Percentiles rank a stretch among this genome's conserved stretches.
These are phyloP conservation scores for Neofusicoccum laricinum DNA, from an alignment of 2,329 filamentous ascomycete species.

Conservation along the genomic window DNA sequence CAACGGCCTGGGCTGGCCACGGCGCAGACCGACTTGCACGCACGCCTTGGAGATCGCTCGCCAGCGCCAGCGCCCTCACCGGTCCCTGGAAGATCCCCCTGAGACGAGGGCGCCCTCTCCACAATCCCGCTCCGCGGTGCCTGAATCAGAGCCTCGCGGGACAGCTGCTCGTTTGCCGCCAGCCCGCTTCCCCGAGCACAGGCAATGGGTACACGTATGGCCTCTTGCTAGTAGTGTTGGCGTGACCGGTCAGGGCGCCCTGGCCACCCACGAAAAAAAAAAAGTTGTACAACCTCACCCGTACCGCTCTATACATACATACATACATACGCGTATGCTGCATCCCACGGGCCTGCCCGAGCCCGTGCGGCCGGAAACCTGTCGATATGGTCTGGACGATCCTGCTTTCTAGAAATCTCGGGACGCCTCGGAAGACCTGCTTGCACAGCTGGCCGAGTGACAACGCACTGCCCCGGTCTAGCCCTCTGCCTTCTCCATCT, in stretches of 20 bases:
- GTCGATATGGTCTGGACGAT: not conserved
- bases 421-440: not conserved
- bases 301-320: not conserved
- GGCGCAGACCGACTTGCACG: not conserved
- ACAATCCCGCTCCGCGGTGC: slow-evolving; percentile 8
- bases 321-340: not conserved
- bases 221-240: not conserved
- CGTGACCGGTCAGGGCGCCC: slow-evolving; percentile 8
- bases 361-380: slow-evolving; percentile 1
- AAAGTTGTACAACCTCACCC: slow-evolving; percentile 9
- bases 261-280: not conserved
- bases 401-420: slow-evolving; percentile 6
- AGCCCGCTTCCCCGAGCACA: slow-evolving; percentile 9
- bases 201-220: slow-evolving; percentile 1
- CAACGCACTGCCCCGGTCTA: slow-evolving; percentile 2
- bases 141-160: not conserved
- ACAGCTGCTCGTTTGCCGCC: not conserved
- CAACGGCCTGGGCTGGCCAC: not conserved
- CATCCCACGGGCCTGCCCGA: not conserved
- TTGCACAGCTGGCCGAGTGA: not conserved
- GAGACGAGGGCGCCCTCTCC: slow-evolving; percentile 1
- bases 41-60: not conserved
- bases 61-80: slow-evolving; percentile 4
- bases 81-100: slow-evolving; percentile 13
- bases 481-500: not conserved